phyloP scores from a whole-genome alignment of 31 red algal species.

The Endocladia muricata region DNA sequence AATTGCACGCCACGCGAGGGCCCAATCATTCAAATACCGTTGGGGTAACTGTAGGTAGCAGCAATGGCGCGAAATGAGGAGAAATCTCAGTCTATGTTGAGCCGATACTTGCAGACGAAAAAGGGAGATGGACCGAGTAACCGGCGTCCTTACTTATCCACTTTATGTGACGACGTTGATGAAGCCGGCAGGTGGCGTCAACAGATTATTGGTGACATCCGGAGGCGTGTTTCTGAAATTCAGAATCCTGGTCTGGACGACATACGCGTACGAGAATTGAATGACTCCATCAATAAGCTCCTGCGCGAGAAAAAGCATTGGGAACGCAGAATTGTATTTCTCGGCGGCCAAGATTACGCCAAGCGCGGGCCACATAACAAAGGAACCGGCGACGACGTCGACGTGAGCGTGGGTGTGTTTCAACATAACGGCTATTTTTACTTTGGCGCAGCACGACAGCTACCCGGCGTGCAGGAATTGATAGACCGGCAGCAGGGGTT shows the following conservation, averaged over 20 bases:
- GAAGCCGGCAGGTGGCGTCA: conserved; percentile 64
- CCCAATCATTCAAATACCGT: too few species aligned
- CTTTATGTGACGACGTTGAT: conserved; percentile 61
- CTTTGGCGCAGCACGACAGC: conserved; percentile 63
- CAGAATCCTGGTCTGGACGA: conserved; percentile 75
- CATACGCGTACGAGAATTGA: conserved; percentile 46
- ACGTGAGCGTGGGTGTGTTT: too few species aligned
- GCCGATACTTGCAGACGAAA: conserved; percentile 62
- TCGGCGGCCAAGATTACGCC: conserved; percentile 63
- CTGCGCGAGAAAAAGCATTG: conserved; percentile 72
- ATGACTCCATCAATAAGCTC: conserved; percentile 77
- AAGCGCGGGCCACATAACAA: background rate
- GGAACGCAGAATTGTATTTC: conserved; percentile 56
- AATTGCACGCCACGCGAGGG: too few species aligned
- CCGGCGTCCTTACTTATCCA: conserved; percentile 68
- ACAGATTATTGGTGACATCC: conserved; percentile 71
- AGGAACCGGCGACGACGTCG: background rate
- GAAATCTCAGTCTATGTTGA: conserved; percentile 83
- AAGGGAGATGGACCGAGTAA: background rate
- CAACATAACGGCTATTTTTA: conserved; percentile 72
- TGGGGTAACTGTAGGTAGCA: too few species aligned
- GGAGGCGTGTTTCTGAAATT: conserved; percentile 54
- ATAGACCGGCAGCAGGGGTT: conserved; percentile 22
- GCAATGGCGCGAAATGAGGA: conserved; percentile 84
- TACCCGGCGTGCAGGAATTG: conserved; percentile 69